Conservation (phyloP, 495 filamentous ascomycete species). For the Aspergillus hancockii region DNA sequence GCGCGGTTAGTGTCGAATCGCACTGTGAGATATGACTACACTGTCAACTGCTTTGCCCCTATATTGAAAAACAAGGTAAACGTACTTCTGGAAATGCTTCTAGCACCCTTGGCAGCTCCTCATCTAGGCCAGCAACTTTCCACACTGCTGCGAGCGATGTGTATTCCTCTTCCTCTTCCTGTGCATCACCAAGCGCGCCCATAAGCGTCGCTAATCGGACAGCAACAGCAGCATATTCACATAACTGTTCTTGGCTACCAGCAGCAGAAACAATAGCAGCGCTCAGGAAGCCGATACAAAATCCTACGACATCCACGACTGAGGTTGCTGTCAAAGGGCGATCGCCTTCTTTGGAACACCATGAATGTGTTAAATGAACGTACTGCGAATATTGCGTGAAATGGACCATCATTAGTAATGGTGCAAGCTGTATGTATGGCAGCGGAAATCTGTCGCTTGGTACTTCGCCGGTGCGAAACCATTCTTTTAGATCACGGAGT, state of each 20-base stretch:
- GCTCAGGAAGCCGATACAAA: constrained; percentile 47
- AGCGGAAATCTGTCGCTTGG: constrained; percentile 17
- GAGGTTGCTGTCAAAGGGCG: constrained; percentile 5
- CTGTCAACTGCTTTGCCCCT: constrained; percentile 15
- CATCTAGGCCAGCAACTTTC: constrained; percentile 12
- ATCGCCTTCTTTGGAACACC: not conserved
- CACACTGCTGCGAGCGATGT: constrained; percentile 23
- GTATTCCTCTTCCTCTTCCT: constrained; percentile 31
- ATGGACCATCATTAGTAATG: constrained; percentile 39
- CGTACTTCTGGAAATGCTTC: constrained; percentile 16
- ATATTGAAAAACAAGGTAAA: constrained; percentile 20
- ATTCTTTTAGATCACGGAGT: constrained; percentile 25
- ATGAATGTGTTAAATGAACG: constrained; percentile 3
- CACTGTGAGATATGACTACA: constrained; percentile 24
- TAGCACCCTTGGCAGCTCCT: constrained; percentile 2
- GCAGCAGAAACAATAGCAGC: constrained; percentile 39
- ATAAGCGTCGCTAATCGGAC: constrained; percentile 39
- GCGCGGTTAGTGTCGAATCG: constrained; percentile 20
- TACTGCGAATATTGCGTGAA: constrained; percentile 33
- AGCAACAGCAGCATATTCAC: constrained; percentile 38
- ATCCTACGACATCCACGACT: constrained; percentile 39
- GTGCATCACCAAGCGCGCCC: constrained; percentile 44
- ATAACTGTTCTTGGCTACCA: constrained; percentile 22
- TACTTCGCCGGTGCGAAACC: constrained; percentile 27
- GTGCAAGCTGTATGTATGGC: constrained; percentile 36